Base-by-base conservation (phyloP, 305 asterid species). In the Euphrasia arctica region DNA sequence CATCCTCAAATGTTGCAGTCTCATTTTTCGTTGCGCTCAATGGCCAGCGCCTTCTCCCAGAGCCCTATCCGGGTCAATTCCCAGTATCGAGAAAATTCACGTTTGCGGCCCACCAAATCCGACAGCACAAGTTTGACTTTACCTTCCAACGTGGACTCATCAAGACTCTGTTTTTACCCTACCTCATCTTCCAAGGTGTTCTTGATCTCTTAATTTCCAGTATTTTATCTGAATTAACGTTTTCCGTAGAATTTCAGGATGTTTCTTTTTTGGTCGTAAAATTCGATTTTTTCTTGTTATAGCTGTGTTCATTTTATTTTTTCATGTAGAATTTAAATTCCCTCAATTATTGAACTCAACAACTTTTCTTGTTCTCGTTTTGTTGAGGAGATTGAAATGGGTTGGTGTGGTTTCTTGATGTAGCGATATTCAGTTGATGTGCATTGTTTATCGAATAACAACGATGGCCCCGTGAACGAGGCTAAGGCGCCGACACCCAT, bases 401-500 rank as follows among this genome's bases (percentile, higher is more conserved):
- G 50, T 48, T 64, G 36, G 54, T 75, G 69, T 14, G 62, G 51
- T 68, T 69, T 69, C 15, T 62, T 58, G 76, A 52, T 71, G 70
- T 77, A 91, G 98, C 85, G 73, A 67, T 74, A 51, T 59, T 67
- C 54, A 52, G 68, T 75, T 60, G 75, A 31, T 55, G 59, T 77
- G 60, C 70, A 67, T 72, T 79, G 81, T 76, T 74, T 77, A 41
- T 66, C 78, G 36, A 18, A 18, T 18, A 74, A 77, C 57, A 71
- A 57, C 48, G 75, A 61, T 71, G 86, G 70, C 65, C 60, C 74
- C 69, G 18, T 48, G 58, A 61, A 70, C 5, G 89, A 81, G 78
- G 9, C 43, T 7, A 75, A 78, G 76, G 79, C 42, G 56, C 74
- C 83, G 28, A 89, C 95, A 22, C 84, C 95, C 18, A 69, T 91